phyloP scores from a whole-genome alignment of 1,139 yeast genomes.

The Candida glucosophila region DNA sequence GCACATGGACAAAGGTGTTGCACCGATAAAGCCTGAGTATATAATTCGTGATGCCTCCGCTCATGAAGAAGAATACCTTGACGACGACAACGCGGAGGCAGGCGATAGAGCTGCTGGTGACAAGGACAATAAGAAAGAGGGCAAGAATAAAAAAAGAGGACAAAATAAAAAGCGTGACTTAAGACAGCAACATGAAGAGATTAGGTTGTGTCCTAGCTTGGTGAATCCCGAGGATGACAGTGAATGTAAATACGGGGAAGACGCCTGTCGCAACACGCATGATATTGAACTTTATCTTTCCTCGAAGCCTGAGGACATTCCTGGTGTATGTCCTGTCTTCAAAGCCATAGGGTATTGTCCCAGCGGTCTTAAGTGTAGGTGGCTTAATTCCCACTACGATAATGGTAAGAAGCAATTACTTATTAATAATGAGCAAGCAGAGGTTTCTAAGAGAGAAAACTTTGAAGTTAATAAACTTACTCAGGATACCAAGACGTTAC shows the following conservation, averaged over 20 bases:
- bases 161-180: slow-evolving; percentile 86
- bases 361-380: slow-evolving; percentile 84
- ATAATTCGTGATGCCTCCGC: slow-evolving; percentile 23
- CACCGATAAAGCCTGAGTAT: slow-evolving; percentile 58
- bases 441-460: slow-evolving; percentile 23
- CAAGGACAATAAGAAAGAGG: slow-evolving; percentile 19
- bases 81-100: slow-evolving; percentile 40
- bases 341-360: slow-evolving; percentile 84
- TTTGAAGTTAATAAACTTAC: slow-evolving; percentile 63
- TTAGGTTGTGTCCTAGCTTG: slow-evolving; percentile 60
- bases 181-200: slow-evolving; percentile 56
- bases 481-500: slow-evolving; percentile 39
- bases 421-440: slow-evolving; percentile 33
- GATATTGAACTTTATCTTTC: slow-evolving; percentile 56
- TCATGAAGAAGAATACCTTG: slow-evolving; percentile 31
- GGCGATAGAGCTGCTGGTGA: slow-evolving; percentile 26
- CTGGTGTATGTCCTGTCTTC: slow-evolving; percentile 77
- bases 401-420: slow-evolving; percentile 38
- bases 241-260: slow-evolving; percentile 61
- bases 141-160: slow-evolving; percentile 52
- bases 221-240: slow-evolving; percentile 39
- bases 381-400: slow-evolving; percentile 70
- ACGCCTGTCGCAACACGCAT: slow-evolving; percentile 70
- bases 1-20: slow-evolving; percentile 42
- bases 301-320: slow-evolving; percentile 63